Conservation (phyloP, 768 basidiomycete genomes). For the Termitomyces heimii region DNA sequence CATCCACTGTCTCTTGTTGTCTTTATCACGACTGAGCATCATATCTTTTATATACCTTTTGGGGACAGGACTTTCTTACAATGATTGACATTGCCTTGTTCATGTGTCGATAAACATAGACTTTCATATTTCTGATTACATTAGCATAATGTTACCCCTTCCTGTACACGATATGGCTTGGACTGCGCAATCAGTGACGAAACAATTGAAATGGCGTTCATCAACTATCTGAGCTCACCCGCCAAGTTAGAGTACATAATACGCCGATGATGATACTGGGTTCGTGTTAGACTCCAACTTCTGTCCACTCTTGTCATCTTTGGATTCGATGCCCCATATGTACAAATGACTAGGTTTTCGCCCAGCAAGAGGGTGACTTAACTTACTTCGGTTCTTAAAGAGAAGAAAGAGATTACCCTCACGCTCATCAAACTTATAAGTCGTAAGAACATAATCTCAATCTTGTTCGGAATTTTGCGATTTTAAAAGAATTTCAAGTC, state of each 20-base stretch:
- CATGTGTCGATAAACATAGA: not conserved
- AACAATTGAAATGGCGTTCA: not conserved
- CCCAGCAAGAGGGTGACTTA: not conserved
- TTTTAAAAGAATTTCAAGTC: not conserved
- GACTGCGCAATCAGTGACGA: not conserved
- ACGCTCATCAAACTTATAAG: not conserved
- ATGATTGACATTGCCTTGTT: not conserved
- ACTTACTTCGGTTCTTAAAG: too few relatives aligned
- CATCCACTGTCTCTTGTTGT: constrained; percentile 4
- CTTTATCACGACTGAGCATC: not conserved
- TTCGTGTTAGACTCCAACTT: too few relatives aligned
- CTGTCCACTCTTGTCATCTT: too few relatives aligned
- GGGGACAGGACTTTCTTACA: not conserved
- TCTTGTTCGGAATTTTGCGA: not conserved
- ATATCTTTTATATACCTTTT: constrained; percentile 4
- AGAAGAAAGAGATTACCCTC: not conserved
- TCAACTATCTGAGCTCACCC: not conserved
- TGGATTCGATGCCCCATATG: not conserved
- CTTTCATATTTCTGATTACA: not conserved
- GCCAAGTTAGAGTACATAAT: not conserved
- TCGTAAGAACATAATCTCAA: not conserved
- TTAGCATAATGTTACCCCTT: not conserved
- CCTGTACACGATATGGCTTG: not conserved
- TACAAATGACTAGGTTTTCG: not conserved
- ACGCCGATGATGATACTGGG: not conserved